Conservation (phyloP, 441 rosid species). For the Pelargonium australe region DNA sequence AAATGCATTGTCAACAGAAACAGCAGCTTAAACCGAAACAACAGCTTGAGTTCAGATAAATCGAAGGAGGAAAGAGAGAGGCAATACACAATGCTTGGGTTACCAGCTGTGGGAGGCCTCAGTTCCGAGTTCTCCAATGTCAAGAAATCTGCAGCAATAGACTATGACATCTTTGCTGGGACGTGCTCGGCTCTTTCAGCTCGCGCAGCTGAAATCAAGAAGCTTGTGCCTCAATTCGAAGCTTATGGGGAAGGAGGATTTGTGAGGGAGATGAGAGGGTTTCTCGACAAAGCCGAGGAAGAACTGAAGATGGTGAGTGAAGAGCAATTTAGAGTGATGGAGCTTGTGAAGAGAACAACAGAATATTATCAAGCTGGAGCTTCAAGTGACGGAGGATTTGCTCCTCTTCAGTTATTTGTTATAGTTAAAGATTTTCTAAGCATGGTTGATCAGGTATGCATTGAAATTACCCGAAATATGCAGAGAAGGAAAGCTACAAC, state of each 20-base stretch:
- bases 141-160: constrained; percentile 66
- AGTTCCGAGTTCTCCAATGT: constrained; percentile 65
- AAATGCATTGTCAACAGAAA: constrained; percentile 46
- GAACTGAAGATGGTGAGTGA: constrained; percentile 41
- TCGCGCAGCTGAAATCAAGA: constrained; percentile 40
- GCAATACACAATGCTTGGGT: constrained; percentile 65
- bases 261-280: constrained; percentile 49
- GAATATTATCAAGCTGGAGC: constrained; percentile 78
- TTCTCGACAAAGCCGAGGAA: constrained; percentile 51
- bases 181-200: constrained; percentile 44
- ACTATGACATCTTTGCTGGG: constrained; percentile 42
- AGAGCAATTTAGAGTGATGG: constrained; percentile 54
- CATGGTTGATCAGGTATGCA: constrained; percentile 74
- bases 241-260: constrained; percentile 40
- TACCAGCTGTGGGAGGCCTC: constrained; percentile 75
- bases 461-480: constrained; percentile 60
- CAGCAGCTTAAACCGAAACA: constrained; percentile 35
- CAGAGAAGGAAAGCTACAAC: constrained; percentile 39
- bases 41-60: constrained; percentile 16
- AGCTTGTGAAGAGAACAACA: constrained; percentile 55
- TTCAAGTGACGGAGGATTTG: constrained; percentile 42
- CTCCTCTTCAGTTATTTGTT: constrained; percentile 55
- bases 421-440: constrained; percentile 66
- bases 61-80: constrained; percentile 52
- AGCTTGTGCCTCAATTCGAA: constrained; percentile 28